phyloP scores from a whole-genome alignment of 345 rosid species.

The Linum lewisii region DNA sequence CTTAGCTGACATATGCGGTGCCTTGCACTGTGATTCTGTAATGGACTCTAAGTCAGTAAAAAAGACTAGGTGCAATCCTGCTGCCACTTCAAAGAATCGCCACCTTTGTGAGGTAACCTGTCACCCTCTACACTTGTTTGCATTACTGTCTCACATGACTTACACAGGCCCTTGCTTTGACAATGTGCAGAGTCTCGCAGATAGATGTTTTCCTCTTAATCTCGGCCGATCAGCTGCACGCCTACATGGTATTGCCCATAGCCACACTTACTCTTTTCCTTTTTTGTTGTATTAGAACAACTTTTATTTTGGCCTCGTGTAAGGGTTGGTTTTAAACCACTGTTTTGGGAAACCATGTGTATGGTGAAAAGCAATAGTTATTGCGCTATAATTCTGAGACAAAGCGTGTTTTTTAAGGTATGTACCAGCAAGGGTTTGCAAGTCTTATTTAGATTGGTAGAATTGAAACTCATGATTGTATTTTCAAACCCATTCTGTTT shows the following conservation, averaged over 20 bases:
- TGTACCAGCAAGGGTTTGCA: no score
- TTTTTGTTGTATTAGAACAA: background rate
- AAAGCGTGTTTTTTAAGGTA: no score
- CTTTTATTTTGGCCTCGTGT: background rate
- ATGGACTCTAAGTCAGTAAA: constrained; percentile 40
- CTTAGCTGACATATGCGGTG: constrained; percentile 92
- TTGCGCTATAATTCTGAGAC: no score
- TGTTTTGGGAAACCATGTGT: no score
- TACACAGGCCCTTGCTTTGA: constrained; percentile 10
- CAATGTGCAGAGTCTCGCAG: constrained; percentile 62
- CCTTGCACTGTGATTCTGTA: constrained; percentile 80
- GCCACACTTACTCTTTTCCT: background rate
- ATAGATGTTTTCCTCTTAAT: constrained; percentile 74
- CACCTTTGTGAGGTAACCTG: constrained; percentile 81
- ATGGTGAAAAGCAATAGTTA: no score
- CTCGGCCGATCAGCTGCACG: constrained; percentile 72
- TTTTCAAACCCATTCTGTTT: no score
- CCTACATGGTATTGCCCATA: constrained; percentile 61
- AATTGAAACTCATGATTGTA: no score
- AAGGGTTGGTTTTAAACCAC: no score
- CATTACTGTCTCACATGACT: constrained; percentile 1
- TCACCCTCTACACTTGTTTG: constrained; percentile 3
- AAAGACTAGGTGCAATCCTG: constrained; percentile 79
- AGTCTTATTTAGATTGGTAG: no score
- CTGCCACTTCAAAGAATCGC: constrained; percentile 69